phyloP scores from a whole-genome alignment of 441 rosid genomes.

The Eutrema salsugineum region DNA sequence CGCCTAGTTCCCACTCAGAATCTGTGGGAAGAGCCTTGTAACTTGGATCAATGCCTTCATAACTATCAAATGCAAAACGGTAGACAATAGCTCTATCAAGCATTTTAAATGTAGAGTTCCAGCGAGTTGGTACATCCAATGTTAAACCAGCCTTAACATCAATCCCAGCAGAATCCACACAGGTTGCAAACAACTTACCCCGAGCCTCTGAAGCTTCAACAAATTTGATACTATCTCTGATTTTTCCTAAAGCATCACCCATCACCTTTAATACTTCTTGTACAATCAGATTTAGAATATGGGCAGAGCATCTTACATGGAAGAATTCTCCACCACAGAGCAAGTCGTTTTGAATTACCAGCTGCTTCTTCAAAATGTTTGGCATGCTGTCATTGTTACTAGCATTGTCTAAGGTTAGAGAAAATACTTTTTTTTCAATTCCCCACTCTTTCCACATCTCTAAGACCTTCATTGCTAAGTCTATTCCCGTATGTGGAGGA shows the following conservation, averaged over 20 bases:
- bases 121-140: not conserved
- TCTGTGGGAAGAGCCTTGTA: not conserved
- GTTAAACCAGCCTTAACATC: not conserved
- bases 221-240: not conserved
- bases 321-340: not conserved
- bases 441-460: too few species aligned
- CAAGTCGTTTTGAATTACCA: not conserved
- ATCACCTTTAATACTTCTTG: too few species aligned
- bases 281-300: not conserved
- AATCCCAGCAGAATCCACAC: not conserved
- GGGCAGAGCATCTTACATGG: not conserved
- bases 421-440: too few species aligned
- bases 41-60: too few species aligned
- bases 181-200: not conserved
- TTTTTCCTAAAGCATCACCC: not conserved
- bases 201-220: not conserved
- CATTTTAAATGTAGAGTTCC: too few species aligned
- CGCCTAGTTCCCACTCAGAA: not conserved
- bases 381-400: not conserved
- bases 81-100: too few species aligned
- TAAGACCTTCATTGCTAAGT: too few species aligned
- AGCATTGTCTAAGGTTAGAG: too few species aligned
- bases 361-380: not conserved
- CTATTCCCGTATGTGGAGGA: too few species aligned
- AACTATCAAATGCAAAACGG: too few species aligned